Conservation (phyloP, 768 basidiomycete genomes). For the Russula ochroleuca region DNA sequence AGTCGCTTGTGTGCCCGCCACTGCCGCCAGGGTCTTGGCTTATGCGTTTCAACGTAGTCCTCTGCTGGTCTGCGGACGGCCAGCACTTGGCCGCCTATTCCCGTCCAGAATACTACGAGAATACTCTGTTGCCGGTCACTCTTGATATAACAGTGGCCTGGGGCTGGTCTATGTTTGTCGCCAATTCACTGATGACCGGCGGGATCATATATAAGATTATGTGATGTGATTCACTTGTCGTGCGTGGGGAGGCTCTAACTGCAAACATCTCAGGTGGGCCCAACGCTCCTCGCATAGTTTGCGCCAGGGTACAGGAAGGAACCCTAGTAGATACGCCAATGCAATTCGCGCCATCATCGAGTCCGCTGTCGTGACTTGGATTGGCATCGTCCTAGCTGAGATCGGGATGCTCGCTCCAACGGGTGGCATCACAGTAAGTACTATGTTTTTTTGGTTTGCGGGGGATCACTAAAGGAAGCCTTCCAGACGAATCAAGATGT, state of each 20-base stretch:
- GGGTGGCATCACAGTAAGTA: constrained; percentile 26
- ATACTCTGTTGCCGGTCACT: constrained; percentile 22
- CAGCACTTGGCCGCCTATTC: constrained; percentile 27
- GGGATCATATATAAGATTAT: constrained; percentile 29
- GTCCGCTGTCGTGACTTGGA: constrained; percentile 31
- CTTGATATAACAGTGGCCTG: constrained; percentile 30
- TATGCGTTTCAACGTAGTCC: constrained; percentile 16
- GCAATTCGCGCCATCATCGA: constrained; percentile 28
- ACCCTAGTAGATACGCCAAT: background rate
- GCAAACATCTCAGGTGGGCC: background rate
- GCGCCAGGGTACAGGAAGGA: no score
- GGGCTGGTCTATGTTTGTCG: constrained; percentile 31
- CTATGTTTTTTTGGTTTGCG: background rate
- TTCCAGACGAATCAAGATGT: background rate
- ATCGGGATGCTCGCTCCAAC: constrained; percentile 28
- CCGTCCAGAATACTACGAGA: constrained; percentile 21
- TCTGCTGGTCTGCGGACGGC: constrained; percentile 29
- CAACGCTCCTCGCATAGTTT: background rate
- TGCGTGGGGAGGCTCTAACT: background rate
- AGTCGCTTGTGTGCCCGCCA: background rate
- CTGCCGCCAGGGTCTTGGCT: background rate
- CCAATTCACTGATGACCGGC: constrained; percentile 29
- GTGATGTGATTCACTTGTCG: constrained; percentile 15
- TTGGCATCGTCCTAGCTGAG: constrained; percentile 31
- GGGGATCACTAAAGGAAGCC: background rate